A percentile compares a stretch with the other conserved stretches of the same genome.
These are phyloP conservation scores for Agrocybe praecox DNA, from an alignment of 768 basidiomycete species.

Conservation along the genomic window DNA sequence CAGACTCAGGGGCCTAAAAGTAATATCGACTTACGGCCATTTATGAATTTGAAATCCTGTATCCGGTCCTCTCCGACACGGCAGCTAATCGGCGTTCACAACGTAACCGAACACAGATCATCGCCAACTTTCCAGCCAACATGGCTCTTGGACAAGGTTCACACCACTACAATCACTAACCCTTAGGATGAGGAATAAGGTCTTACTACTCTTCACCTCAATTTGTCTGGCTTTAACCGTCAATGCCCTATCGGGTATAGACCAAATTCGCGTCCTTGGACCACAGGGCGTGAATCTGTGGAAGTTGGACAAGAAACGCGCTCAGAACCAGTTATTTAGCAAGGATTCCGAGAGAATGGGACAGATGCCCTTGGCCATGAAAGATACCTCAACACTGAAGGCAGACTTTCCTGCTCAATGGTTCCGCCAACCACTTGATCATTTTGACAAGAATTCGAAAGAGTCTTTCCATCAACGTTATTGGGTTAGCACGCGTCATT, in stretches of 20 bases:
- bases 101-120: too few species aligned
- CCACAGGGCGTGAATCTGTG: conserved; percentile 70
- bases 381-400: neutral
- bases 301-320: conserved; percentile 42
- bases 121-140: too few species aligned
- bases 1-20: too few species aligned
- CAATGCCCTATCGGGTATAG: conserved; percentile 10
- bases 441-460: conserved; percentile 56
- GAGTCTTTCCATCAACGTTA: conserved; percentile 86
- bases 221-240: neutral
- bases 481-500: conserved; percentile 88
- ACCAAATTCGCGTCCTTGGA: conserved; percentile 33
- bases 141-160: neutral
- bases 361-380: conserved; percentile 2
- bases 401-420: conserved; percentile 56
- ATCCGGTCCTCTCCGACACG: too few species aligned
- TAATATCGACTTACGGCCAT: too few species aligned
- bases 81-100: too few species aligned
- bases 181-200: conserved; percentile 9
- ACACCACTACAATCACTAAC: neutral
- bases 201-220: conserved; percentile 6
- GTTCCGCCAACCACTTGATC: conserved; percentile 88
- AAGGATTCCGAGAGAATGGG: conserved; percentile 10
- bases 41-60: too few species aligned
- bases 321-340: conserved; percentile 11